These are phyloP conservation scores for Stygiomarasmius scandens DNA, from an alignment of 1,284 basidiomycete genomes.

Conservation along the genomic window DNA sequence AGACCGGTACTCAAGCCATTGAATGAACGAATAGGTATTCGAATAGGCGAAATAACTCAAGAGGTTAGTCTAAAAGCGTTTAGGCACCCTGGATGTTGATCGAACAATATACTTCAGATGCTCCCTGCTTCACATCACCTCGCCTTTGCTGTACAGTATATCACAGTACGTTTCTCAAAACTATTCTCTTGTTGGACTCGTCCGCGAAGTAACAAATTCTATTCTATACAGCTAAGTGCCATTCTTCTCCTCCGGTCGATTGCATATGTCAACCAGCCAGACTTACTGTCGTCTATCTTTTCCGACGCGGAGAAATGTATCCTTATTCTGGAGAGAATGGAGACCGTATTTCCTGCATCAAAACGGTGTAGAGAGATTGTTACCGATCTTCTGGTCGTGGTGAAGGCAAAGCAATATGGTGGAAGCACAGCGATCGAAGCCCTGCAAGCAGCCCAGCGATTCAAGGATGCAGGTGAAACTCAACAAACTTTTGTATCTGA, in stretches of 20 bases:
- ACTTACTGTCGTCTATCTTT: slow-evolving; percentile 20
- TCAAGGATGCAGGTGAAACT: background rate
- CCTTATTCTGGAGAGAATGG: slow-evolving; percentile 17
- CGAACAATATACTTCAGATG: slow-evolving; percentile 9
- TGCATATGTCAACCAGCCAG: slow-evolving; percentile 18
- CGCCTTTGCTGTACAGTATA: slow-evolving; percentile 24
- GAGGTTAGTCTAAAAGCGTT: slow-evolving; percentile 12
- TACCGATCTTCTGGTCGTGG: slow-evolving; percentile 20
- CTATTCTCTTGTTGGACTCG: background rate
- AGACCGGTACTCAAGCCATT: background rate
- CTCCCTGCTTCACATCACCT: slow-evolving; percentile 25
- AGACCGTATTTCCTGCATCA: slow-evolving; percentile 20
- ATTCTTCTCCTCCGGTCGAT: slow-evolving; percentile 22
- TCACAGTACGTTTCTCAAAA: slow-evolving; percentile 14
- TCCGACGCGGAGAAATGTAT: slow-evolving; percentile 22
- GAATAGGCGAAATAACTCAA: slow-evolving; percentile 22
- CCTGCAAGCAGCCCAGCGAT: slow-evolving; percentile 8
- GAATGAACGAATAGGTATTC: slow-evolving; percentile 14
- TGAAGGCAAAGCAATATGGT: slow-evolving; percentile 16
- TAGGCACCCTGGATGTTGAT: background rate
- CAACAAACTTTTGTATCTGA: background rate
- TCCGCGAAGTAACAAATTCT: background rate
- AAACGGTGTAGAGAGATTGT: slow-evolving; percentile 22
- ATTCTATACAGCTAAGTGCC: slow-evolving; percentile 16
- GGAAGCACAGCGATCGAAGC: slow-evolving; percentile 11